Base-by-base conservation (phyloP, 257 asterid species). In the Nicotiana undulata region DNA sequence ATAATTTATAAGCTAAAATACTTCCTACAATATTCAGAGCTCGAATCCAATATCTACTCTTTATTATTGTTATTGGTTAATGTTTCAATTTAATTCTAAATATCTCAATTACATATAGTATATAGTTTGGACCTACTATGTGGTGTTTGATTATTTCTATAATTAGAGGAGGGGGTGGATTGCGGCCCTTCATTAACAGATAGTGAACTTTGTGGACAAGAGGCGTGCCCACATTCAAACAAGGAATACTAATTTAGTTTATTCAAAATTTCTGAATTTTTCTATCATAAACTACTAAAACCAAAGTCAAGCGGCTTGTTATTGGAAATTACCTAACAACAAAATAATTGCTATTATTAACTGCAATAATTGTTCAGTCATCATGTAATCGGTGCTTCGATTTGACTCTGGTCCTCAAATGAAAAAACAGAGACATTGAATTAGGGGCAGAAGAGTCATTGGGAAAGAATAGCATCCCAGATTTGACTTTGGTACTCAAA, bases 221-320 rank as follows among this genome's bases (percentile, higher is more conserved):
- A 13, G 15, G 24, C 15, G 37, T 44, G 9, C 24, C 40, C 37
- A 72, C 60, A 46, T 46, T 46, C 16, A 3, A 72, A 46, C 40
- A 46, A 44, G 59, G 78, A 72, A 46, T 46, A 15, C 15, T 72
- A 72, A 72, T 72, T 72, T 72, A 60, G 78, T 72, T 72, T 72
- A 72, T 49, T 72, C 59, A 12, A 44, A 22, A 6, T 40, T 72
- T 68, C 34, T 13, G 31, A 72, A 72, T 7, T 13, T 6, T 46
- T 0, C 46, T 40, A 72, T 5, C 5, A 26, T 70, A 70, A 70
- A 20, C 58, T 44, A 44, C 15, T 5, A 70, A 68, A 20, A 40
- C 58, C 16, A 70, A 70, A 70, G 78, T 72, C 77, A 44, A 72
- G 8, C 15, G 34, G 20, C 60, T 24, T 46, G 15, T 49, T 49